Evolutionary conservation across 192 early-diverging fungal species (phyloP), one percentile per base, ranked within the genome.

Genomic region (Coemansia javaensis): DNA sequence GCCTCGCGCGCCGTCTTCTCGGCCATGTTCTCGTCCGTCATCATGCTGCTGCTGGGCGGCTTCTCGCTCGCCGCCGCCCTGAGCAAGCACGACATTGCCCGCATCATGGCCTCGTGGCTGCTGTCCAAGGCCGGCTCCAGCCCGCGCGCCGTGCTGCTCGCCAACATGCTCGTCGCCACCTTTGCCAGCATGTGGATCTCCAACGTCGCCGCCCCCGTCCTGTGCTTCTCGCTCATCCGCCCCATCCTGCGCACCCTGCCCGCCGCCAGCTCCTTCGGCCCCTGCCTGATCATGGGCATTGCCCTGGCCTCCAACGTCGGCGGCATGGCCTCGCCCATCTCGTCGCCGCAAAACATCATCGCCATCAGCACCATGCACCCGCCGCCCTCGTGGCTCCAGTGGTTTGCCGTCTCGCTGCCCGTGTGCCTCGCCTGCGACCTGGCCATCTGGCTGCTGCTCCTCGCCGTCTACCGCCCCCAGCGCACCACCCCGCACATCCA

Each of bases 151-250:
- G 94, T 98, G 3, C 68, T 98, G 20, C 76, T 98, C 27, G 87
- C 89, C 31, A 93, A 91, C 44, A 98, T 98, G 91, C 77, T 95
- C 33, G 91, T 98, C 0, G 89, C 89, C n/a, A 94, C 92, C 2
- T 81, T 98, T 77, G 89, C 91, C 10, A 91, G 89, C 72, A 98
- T 98, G 94, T 94, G 91, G 94, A 98, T 98, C 50, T 85, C 82
- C 36, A 98, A 98, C 52, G 94, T 98, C 5, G 94, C 94, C 2
- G 94, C 94, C 9, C 94, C 94, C 9, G 94, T 95, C 14, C 76
- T 98, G 13, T 98, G 94, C 75, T 94, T 98, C 53, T 90, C 89
- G 32, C 70, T 98, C 52, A 87, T 94, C 50, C 83, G 86, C 79
- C 94, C 94, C 17, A 97, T 95, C 22, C 79, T 97, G 25, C 85